Evolutionary conservation across 306 rosid species (phyloP).

Genomic region (Vicia sativa): DNA sequence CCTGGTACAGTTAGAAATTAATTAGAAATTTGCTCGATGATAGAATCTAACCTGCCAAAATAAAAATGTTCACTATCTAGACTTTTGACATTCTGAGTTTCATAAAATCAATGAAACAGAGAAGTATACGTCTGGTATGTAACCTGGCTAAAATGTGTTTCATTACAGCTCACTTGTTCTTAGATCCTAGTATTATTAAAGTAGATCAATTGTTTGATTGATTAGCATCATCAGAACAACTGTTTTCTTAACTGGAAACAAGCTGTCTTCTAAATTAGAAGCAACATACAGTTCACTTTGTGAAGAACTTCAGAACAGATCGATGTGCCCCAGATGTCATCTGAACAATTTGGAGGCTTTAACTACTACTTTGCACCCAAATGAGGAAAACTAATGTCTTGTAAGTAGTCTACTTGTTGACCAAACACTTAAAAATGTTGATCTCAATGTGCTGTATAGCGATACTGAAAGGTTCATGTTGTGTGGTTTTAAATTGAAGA

Average conservation of each 20-base stretch:
- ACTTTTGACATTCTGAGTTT: constrained; percentile 7
- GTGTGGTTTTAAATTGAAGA: constrained; percentile 17
- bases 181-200: constrained; percentile 8
- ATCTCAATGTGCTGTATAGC: not conserved
- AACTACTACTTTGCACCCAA: constrained; percentile 48
- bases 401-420: constrained; percentile 44
- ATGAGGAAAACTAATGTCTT: constrained; percentile 45
- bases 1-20: constrained; percentile 14
- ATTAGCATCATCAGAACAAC: constrained; percentile 6
- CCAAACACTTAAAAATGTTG: constrained; percentile 26
- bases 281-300: constrained; percentile 52
- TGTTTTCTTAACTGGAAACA: constrained; percentile 64
- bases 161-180: constrained; percentile 15
- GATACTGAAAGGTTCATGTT: constrained; percentile 24
- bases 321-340: constrained; percentile 71
- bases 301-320: constrained; percentile 73
- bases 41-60: constrained; percentile 14
- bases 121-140: not conserved
- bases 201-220: constrained; percentile 3
- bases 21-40: not conserved
- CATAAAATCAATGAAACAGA: not conserved
- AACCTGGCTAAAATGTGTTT: constrained; percentile 20
- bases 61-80: constrained; percentile 19
- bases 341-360: constrained; percentile 63
- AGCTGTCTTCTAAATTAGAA: constrained; percentile 66